Base-by-base conservation (phyloP, 345 rosid species). In the Hibiscus mutabilis region DNA sequence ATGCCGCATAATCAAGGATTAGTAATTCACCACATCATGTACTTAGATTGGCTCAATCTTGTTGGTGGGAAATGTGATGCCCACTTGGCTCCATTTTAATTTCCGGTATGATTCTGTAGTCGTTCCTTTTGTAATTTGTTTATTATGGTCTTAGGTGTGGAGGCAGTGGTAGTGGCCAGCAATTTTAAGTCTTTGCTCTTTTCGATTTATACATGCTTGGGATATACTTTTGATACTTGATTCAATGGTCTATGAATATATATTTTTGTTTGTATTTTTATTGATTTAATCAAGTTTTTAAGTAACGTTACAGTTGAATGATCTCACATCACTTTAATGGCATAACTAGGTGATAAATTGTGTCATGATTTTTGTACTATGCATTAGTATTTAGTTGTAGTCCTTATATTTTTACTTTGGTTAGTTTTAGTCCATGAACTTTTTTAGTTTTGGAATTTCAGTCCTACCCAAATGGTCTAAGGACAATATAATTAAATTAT, bases 51-150 rank as follows among this genome's bases (percentile, higher is more conserved):
- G 29, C 44, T 60, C 15, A 71, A 71, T 72, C 47, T 61, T 67
- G 49, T 47, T 47, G 29, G 47, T 44, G 68, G 68, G 11, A 49
- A 72, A 60, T 69, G 53, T 62, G 75, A 72, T 62, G 69, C 60
- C 69, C 75, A 72, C 75, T 61, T 47, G 18, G 51, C 52, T 49
- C 49, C 46, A 70, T 58, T 70, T 37, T 70, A 9, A 4, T 70
- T 70, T 44, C 57, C 6, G 27, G 4, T 67, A 22, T 67, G 18
- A 16, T 49, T 47, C 13, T 15, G 16, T 1, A 14, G n/a, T 13
- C n/a, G n/a, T 47, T 15, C 6, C n/a, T 15, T 47, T 47, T 47
- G 52, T 14, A n/a, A 3, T 13, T 13, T 15, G 15, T 47, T 47
- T 9, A 7, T 49, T n/a, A 27, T 67, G 57, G 70, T 9, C 70